Base-by-base conservation (phyloP, 805 yeast genomes). In the Candida sphagnicola region DNA sequence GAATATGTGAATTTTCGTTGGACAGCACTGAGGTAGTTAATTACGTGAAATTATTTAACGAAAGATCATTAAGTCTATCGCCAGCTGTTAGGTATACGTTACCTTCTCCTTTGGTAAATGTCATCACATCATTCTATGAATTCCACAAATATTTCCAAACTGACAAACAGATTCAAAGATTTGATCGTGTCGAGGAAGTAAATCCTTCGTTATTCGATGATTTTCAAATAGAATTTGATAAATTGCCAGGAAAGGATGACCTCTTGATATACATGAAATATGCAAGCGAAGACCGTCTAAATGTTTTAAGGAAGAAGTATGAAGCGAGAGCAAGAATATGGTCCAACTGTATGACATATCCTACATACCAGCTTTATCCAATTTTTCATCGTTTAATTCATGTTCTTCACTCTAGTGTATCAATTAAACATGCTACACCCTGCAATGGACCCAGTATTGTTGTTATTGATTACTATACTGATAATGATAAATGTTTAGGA, bases 401-500 rank as follows among this genome's bases (percentile, higher is more conserved):
- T 4, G 77, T 88, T 11, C 65, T 91, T 17, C 87, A 84, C 51
- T 85, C 95, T 1, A 77, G 87, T 64, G 91, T 89, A 0, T 85
- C 91, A 3, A 77, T 81, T 6, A 83, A 82, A 50, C 84, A 87
- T 29, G 85, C 95, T 0, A 88, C 95, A 0, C 97, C 97, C 0
- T 93, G 99, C 53, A 68, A 80, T 29, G 98, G 98, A 0, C 99
- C 99, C 0, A 87, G 79, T 39, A 68, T 80, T n/a, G 79, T 86
- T 24, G 78, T 81, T 1, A 82, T 90, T 35, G 96, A 90, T 44
- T 95, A 74, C 53, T 93, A 91, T 56, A 80, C 95, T 67, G 96
- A 88, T 35, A 85, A 82, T 41, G 99, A 95, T 57, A 82, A 85
- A 54, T 82, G 95, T 8, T 61, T 95, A 31, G 99, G 99, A 1